phyloP scores from a whole-genome alignment of 164 flowering plant species.

The Malania oleifera region DNA sequence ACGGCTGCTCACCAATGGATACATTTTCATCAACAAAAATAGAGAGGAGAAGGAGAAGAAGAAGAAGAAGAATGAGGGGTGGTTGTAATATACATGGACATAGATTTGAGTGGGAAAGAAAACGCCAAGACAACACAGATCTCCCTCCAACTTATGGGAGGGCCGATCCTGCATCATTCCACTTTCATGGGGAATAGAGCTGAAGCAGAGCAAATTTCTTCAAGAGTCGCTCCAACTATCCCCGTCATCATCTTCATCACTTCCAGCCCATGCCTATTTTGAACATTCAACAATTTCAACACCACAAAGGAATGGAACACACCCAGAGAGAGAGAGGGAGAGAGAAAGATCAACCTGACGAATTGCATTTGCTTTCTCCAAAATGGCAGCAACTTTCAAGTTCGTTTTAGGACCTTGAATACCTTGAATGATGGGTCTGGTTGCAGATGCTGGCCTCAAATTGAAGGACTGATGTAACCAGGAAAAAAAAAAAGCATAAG shows the following conservation, averaged over 20 bases:
- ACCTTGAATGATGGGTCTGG: constrained; percentile 72
- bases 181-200: background rate
- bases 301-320: background rate
- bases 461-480: constrained; percentile 68
- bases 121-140: background rate
- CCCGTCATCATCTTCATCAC: constrained; percentile 78
- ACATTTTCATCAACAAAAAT: background rate
- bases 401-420: constrained; percentile 81
- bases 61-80: background rate
- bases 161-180: background rate
- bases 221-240: constrained; percentile 88
- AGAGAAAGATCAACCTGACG: constrained; percentile 65
- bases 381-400: constrained; percentile 86
- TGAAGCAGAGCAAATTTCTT: constrained; percentile 1
- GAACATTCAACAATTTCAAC: background rate
- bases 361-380: constrained; percentile 95
- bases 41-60: background rate
- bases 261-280: constrained; percentile 74
- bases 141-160: background rate
- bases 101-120: constrained; percentile 5
- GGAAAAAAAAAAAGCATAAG: constrained; percentile 1
- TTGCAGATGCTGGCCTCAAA: constrained; percentile 61
- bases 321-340: constrained; percentile 1
- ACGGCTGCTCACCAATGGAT: background rate
- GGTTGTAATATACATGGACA: constrained; percentile 7